phyloP scores from a whole-genome alignment of 371 early-diverging fungal genomes.

The Umbelopsis sp. region DNA sequence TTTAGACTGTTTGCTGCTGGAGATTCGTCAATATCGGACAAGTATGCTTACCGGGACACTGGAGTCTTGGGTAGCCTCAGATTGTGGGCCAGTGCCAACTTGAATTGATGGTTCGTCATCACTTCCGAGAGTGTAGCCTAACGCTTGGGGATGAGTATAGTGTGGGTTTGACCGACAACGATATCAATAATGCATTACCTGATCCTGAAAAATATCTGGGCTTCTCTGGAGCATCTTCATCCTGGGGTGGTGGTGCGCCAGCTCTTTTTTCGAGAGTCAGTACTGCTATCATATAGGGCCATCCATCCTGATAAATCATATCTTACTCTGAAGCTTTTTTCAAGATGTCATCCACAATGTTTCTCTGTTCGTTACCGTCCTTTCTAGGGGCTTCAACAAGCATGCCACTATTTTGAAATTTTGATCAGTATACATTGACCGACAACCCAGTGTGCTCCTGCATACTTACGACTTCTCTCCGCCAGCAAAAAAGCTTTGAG shows the following conservation, averaged over 20 bases:
- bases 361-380: conserved; percentile 40
- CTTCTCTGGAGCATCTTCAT: conserved; percentile 47
- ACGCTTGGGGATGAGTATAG: too few relatives aligned
- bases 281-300: neutral
- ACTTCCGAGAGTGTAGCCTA: conserved; percentile 63
- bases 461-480: conserved; percentile 82
- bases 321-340: conserved; percentile 80
- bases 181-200: conserved; percentile 35
- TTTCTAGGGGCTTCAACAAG: conserved; percentile 74
- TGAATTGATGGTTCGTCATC: conserved; percentile 64
- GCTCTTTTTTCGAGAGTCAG: conserved; percentile 38
- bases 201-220: conserved; percentile 63
- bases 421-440: neutral
- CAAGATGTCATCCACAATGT: conserved; percentile 78
- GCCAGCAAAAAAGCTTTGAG: conserved; percentile 80
- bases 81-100: conserved; percentile 22
- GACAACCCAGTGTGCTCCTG: neutral
- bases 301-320: neutral
- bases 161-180: neutral
- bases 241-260: conserved; percentile 49
- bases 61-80: conserved; percentile 25
- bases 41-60: conserved; percentile 39
- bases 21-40: too few relatives aligned
- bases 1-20: neutral
- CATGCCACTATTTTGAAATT: conserved; percentile 55